Evolutionary conservation across 2,329 filamentous ascomycete species (phyloP).

Genomic region (Colletotrichum nymphaeae): DNA sequence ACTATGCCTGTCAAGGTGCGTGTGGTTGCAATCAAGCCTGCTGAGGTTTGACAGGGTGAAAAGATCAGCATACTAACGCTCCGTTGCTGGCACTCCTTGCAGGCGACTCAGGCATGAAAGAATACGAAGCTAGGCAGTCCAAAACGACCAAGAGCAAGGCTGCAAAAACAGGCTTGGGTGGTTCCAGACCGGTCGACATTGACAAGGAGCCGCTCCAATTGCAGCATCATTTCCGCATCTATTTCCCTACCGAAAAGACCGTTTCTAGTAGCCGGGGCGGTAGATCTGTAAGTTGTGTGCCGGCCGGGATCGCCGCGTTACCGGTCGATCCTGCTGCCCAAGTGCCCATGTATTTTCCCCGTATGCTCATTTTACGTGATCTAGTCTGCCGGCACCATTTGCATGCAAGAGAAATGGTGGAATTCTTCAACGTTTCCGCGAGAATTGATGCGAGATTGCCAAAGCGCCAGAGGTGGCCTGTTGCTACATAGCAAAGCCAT

Average conservation of each 20-base stretch:
- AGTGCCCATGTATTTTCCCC: neutral
- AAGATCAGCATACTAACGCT: conserved; percentile 12
- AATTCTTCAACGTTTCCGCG: conserved; percentile 76
- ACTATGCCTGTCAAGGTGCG: conserved; percentile 66
- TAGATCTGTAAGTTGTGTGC: conserved; percentile 56
- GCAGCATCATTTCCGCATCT: conserved; percentile 73
- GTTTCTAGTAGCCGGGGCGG: conserved; percentile 75
- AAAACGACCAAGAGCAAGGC: conserved; percentile 44
- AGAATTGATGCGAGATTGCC: conserved; percentile 78
- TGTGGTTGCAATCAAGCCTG: conserved; percentile 24
- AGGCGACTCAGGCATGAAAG: conserved; percentile 58
- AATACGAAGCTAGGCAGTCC: conserved; percentile 54
- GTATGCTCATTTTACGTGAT: conserved; percentile 31
- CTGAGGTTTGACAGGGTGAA: conserved; percentile 6
- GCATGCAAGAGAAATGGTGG: conserved; percentile 80
- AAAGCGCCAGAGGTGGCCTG: conserved; percentile 76
- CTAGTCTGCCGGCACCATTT: conserved; percentile 84
- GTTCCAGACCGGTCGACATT: conserved; percentile 3
- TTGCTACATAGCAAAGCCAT: conserved; percentile 90
- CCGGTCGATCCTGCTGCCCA: conserved; percentile 31
- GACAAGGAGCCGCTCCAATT: conserved; percentile 38
- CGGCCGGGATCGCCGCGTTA: conserved; percentile 20
- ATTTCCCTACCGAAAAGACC: conserved; percentile 82
- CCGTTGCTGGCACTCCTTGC: neutral
- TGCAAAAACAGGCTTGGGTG: conserved; percentile 1